Evolutionary conservation across 805 yeast genomes (phyloP).

Genomic region (Yarrowia deformans): DNA sequence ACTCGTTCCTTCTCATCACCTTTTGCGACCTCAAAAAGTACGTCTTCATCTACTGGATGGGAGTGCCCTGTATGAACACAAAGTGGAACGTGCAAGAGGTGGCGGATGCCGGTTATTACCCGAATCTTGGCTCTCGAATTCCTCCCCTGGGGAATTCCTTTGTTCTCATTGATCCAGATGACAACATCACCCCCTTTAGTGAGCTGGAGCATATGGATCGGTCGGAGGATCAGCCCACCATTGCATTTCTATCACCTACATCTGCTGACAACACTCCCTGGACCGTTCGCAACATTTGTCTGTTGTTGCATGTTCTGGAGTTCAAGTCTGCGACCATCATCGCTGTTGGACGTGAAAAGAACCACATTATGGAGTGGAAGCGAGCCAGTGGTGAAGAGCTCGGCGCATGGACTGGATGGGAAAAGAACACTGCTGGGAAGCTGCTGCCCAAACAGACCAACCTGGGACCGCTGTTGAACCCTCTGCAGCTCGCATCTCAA

Average conservation of each 20-base stretch:
- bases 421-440: conserved; percentile 71
- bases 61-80: conserved; percentile 70
- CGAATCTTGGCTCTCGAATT: not conserved
- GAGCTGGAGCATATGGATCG: not conserved
- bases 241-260: conserved; percentile 4
- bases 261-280: not conserved
- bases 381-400: not conserved
- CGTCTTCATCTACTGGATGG: conserved; percentile 88
- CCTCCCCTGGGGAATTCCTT: not conserved
- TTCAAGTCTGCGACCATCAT: conserved; percentile 3
- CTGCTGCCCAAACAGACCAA: conserved; percentile 86
- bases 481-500: conserved; percentile 82
- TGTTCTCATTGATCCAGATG: conserved; percentile 17
- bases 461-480: conserved; percentile 80
- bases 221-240: not conserved
- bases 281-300: conserved; percentile 40
- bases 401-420: conserved; percentile 78
- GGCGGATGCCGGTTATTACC: not conserved
- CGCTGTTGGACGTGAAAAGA: not conserved
- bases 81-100: conserved; percentile 54
- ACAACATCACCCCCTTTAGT: conserved; percentile 7
- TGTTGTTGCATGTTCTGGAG: conserved; percentile 42
- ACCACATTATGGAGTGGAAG: conserved; percentile 38
- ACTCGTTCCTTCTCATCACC: conserved; percentile 61
- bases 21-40: conserved; percentile 91